Base-by-base conservation (phyloP, 2,329 filamentous ascomycete genomes). In the Akanthomyces muscarius region DNA sequence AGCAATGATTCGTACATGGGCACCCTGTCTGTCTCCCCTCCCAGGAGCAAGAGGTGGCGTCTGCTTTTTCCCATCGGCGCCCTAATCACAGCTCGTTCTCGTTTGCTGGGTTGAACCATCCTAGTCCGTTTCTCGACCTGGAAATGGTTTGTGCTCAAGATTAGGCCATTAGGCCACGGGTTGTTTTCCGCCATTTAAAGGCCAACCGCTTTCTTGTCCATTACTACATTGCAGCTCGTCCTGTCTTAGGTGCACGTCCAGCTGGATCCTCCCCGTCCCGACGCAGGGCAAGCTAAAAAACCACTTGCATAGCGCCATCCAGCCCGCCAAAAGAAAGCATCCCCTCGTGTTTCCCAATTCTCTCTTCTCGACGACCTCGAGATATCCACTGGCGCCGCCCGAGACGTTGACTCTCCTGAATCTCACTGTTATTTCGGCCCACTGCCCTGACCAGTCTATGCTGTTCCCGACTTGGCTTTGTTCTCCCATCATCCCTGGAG, bases 281-380 rank as follows among this genome's bases (percentile, higher is more conserved):
- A 62, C 52, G 52, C 60, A 62, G 33, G 44, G 52, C 60, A 56
- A 48, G 44, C 58, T 45, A 50, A 48, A 28, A 62, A 55, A 48
- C 52, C 25, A 58, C 61, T 59, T 63, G 61, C 61, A 63, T 58
- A 59, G 54, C 61, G 53, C 61, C 61, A 63, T 63, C 61, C 54
- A 42, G 25, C 11, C 47, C 41, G 61, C 55, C 45, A 63, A 63
- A 63, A 63, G 61, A 59, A 63, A 63, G 50, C 61, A 63, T 59
- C 55, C 61, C 55, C 38, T 58, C 53, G 53, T 45, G 47, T 58
- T 55, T 47, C 51, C 60, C 52, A 53, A 36, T 38, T 42, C 21
- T 54, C 48, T 63, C 61, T 42, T 54, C 45, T 48, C 60, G 52
- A 59, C 41, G 21, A 18, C 47, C 47, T 51, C 54, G 51, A 58